phyloP scores from a whole-genome alignment of 306 rosid genomes.

The Cicer yamashitae region DNA sequence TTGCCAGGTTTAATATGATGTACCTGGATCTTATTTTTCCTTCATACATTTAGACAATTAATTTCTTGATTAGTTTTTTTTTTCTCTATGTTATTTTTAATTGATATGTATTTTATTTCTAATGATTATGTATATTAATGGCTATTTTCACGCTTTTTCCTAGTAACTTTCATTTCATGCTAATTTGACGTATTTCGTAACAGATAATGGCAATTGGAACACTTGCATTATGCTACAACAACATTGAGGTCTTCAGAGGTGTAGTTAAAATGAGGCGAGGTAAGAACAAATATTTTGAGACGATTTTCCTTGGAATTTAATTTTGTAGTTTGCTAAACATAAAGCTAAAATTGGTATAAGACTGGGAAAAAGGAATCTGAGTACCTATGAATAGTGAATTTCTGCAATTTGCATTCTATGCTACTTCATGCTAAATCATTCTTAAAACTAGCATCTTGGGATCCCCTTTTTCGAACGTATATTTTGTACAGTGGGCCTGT shows the following conservation, averaged over 20 bases:
- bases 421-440: constrained; percentile 4
- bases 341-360: constrained; percentile 19
- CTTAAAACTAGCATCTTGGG: constrained; percentile 5
- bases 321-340: constrained; percentile 17
- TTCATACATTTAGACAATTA: constrained; percentile 12
- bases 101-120: constrained; percentile 21
- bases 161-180: constrained; percentile 37
- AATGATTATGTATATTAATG: not conserved
- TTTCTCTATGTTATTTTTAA: constrained; percentile 16
- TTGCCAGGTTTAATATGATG: constrained; percentile 20
- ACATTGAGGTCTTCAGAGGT: constrained; percentile 87
- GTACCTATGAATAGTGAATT: constrained; percentile 29
- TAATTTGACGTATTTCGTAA: constrained; percentile 45
- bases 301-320: constrained; percentile 33
- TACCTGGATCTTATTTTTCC: constrained; percentile 1
- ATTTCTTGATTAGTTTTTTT: constrained; percentile 27
- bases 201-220: constrained; percentile 99
- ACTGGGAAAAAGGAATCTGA: not conserved
- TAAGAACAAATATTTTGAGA: constrained; percentile 50
- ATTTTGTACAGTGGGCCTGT: constrained; percentile 2
- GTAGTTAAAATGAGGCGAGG: constrained; percentile 99
- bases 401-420: constrained; percentile 19
- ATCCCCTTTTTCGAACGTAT: not conserved
- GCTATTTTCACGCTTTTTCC: constrained; percentile 18
- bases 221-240: constrained; percentile 88